Evolutionary conservation across 2,329 filamentous ascomycete species (phyloP).

Genomic region (Xylariomycetidae sp.): DNA sequence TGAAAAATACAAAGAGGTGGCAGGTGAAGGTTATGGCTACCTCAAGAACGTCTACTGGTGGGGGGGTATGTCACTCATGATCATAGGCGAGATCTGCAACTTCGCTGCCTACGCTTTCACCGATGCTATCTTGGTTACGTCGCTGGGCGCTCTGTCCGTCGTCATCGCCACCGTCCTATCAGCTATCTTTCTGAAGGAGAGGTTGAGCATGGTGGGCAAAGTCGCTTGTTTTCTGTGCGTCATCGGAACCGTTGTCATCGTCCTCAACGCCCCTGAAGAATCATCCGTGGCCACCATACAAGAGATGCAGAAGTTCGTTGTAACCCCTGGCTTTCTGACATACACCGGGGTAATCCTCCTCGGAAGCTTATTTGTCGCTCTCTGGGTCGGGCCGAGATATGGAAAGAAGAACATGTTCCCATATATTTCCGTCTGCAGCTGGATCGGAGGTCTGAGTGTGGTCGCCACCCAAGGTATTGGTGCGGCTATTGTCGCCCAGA

Average conservation of each 20-base stretch:
- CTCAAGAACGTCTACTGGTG: conserved; percentile 96
- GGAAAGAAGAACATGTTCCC: conserved; percentile 98
- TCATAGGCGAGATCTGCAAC: conserved; percentile 93
- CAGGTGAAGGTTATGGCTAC: conserved; percentile 95
- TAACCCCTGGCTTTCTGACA: conserved; percentile 78
- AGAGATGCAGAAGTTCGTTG: conserved; percentile 84
- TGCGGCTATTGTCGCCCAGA: conserved; percentile 84
- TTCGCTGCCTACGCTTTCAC: conserved; percentile 97
- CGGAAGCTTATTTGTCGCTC: conserved; percentile 64
- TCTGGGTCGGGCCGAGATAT: conserved; percentile 81
- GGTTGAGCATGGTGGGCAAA: conserved; percentile 91
- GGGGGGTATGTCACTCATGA: conserved; percentile 94
- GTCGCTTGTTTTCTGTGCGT: conserved; percentile 95
- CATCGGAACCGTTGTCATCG: conserved; percentile 87
- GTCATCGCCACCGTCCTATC: conserved; percentile 89
- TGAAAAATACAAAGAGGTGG: conserved; percentile 91
- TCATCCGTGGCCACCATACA: conserved; percentile 84
- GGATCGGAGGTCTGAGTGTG: conserved; percentile 89
- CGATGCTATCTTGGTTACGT: conserved; percentile 92
- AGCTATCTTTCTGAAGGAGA: conserved; percentile 92
- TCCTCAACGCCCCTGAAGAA: conserved; percentile 84
- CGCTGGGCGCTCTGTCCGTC: conserved; percentile 84
- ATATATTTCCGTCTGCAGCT: conserved; percentile 92
- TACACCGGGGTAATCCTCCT: conserved; percentile 82
- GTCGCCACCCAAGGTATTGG: conserved; percentile 92